These are phyloP conservation scores for Termitomyces sp. DNA, from an alignment of 768 basidiomycete species.

Conservation along the genomic window DNA sequence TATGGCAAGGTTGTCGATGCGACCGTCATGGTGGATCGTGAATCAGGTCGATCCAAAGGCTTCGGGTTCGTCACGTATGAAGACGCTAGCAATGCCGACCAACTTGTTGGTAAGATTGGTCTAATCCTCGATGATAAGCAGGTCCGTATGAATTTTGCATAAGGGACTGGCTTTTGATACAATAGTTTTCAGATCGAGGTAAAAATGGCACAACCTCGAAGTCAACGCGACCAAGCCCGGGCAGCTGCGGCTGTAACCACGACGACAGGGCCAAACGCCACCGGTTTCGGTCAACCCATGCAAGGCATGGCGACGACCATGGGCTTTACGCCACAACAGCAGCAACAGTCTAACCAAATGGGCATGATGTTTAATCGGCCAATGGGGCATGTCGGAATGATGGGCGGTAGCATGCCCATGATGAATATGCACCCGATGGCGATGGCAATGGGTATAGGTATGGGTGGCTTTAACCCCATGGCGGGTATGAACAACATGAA, in stretches of 20 bases:
- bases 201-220: conserved; percentile 72
- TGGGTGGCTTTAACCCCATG: conserved; percentile 27
- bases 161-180: background rate
- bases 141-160: conserved; percentile 30
- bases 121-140: conserved; percentile 73
- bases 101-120: conserved; percentile 61
- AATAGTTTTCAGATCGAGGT: conserved; percentile 63
- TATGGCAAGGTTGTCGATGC: conserved; percentile 82
- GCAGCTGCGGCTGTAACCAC: conserved; percentile 16
- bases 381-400: conserved; percentile 40
- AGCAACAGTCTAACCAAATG: conserved; percentile 38
- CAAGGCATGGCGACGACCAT: conserved; percentile 28
- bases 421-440: conserved; percentile 46
- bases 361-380: conserved; percentile 53
- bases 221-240: conserved; percentile 51
- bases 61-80: conserved; percentile 86
- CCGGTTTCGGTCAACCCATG: conserved; percentile 28
- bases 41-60: conserved; percentile 69
- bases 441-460: conserved; percentile 43
- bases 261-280: conserved; percentile 16
- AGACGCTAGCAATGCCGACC: conserved; percentile 56
- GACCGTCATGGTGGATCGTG: conserved; percentile 82
- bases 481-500: conserved; percentile 26
- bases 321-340: conserved; percentile 24
- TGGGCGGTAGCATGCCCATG: conserved; percentile 29